phyloP scores from a whole-genome alignment of 208 protist genomes.

The Trypanosomatidae sp. region DNA sequence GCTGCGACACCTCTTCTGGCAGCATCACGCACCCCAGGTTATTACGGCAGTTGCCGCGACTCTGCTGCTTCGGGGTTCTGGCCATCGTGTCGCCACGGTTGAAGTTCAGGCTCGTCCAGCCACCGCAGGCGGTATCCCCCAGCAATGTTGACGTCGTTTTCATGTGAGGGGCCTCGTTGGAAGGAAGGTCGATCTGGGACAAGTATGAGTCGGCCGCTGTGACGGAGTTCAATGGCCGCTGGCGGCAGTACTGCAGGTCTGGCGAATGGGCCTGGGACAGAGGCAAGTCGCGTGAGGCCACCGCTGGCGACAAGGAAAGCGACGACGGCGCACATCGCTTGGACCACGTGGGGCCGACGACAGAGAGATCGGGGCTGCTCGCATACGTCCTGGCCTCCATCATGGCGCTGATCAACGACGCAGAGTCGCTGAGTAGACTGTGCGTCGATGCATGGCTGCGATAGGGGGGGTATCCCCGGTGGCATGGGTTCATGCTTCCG shows the following conservation, averaged over 20 bases:
- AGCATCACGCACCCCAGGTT: not conserved
- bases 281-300: not conserved
- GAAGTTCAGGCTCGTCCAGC: not conserved
- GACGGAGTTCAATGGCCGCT: not conserved
- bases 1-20: not conserved
- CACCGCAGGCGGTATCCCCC: not conserved
- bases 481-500: not conserved
- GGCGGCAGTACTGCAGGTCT: not conserved
- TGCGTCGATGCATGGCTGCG: not conserved
- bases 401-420: conserved; percentile 2
- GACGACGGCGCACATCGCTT: not conserved
- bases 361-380: conserved; percentile 1
- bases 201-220: not conserved
- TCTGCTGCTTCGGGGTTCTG: not conserved
- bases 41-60: not conserved
- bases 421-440: conserved; percentile 4
- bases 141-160: not conserved
- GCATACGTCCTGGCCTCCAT: not conserved
- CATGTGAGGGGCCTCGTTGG: not conserved
- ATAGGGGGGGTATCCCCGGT: not conserved
- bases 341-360: not conserved
- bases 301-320: not conserved
- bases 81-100: not conserved
- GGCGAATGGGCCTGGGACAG: conserved; percentile 3
- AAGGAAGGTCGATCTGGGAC: not conserved